Conservation (phyloP, 176 grass and related monocot genomes). For the Pontederia paniculata region DNA sequence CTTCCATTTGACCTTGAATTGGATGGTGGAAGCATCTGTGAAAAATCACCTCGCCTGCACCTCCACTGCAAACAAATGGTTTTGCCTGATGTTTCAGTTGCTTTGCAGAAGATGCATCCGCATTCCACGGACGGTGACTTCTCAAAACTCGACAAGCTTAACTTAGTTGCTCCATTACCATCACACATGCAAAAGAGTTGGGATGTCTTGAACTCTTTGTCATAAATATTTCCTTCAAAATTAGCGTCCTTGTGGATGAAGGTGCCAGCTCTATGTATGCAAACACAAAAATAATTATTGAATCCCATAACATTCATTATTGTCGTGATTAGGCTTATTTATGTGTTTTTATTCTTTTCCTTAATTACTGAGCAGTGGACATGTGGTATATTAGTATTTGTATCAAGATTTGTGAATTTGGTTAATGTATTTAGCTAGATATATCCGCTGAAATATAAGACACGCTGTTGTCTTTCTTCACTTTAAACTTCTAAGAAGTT, state of each 20-base stretch:
- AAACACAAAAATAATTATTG: too few relatives aligned
- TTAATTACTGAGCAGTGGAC: too few relatives aligned
- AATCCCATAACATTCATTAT: too few relatives aligned
- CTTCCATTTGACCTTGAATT: slow-evolving; percentile 68
- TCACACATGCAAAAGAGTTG: slow-evolving; percentile 70
- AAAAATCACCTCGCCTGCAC: slow-evolving; percentile 55
- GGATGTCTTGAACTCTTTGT: slow-evolving; percentile 55
- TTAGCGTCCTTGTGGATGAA: neutral
- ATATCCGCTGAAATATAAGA: too few relatives aligned
- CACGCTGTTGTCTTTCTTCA: too few relatives aligned
- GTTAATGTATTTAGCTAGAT: too few relatives aligned
- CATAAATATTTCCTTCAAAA: neutral
- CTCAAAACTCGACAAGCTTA: slow-evolving; percentile 47
- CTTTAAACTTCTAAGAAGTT: too few relatives aligned
- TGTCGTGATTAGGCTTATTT: too few relatives aligned
- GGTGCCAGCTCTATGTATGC: too few relatives aligned
- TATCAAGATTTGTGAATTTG: too few relatives aligned
- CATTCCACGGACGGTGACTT: slow-evolving; percentile 26
- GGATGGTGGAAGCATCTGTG: slow-evolving; percentile 42
- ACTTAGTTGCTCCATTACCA: slow-evolving; percentile 63
- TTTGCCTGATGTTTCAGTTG: slow-evolving; percentile 54
- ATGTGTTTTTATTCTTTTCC: too few relatives aligned
- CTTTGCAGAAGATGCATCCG: slow-evolving; percentile 39
- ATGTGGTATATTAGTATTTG: too few relatives aligned
- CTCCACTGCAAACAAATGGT: slow-evolving; percentile 95